Base-by-base conservation (phyloP, 257 asterid species). In the Parsonsia alboflavescens region DNA sequence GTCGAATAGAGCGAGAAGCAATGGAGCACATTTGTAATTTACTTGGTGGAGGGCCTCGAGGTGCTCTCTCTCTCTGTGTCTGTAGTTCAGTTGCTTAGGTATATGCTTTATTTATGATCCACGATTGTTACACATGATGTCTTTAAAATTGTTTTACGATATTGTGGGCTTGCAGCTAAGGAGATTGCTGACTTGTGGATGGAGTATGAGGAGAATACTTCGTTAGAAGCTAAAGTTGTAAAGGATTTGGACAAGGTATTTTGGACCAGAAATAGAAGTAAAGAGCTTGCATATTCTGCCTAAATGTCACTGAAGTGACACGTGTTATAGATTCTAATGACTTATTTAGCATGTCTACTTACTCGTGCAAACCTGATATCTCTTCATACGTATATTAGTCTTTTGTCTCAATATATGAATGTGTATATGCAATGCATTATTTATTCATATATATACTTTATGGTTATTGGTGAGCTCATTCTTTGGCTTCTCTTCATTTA, bases 221-320 rank as follows among this genome's bases (percentile, higher is more conserved):
- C 99, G 5, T 56, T 85, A 81, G 99, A 94, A 89, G 97, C 99
- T 76, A 94, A 94, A 87, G 82, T 94, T 80, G 99, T 94, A 52
- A 94, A 94, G 80, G 99, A 92, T 78, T 90, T 94, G 50, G 99
- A 94, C 85, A 94, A 94, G 97, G 99, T 94, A 89, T 66, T 13
- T 4, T 2, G 24, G 24, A 44, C 26, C 11, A 68, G 22, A 10
- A 45, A 44, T 33, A 3, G 39, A 33, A 33, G 39, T 33, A 33
- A 33, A 33, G 39, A 33, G 39, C 3, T 33, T 33, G 39, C 39
- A 33, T 33, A 33, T 33, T 33, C 39, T 33, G 39, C 39, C 3
- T 33, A 33, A 33, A 33, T 33, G 39, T 33, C 39, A 33, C 2
- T 33, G 39, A 33, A 33, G 39, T 33, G 39, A 33, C 39, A 33